Evolutionary conservation across 257 asterid genomes (phyloP).

Genomic region (Fraxinus anomala): DNA sequence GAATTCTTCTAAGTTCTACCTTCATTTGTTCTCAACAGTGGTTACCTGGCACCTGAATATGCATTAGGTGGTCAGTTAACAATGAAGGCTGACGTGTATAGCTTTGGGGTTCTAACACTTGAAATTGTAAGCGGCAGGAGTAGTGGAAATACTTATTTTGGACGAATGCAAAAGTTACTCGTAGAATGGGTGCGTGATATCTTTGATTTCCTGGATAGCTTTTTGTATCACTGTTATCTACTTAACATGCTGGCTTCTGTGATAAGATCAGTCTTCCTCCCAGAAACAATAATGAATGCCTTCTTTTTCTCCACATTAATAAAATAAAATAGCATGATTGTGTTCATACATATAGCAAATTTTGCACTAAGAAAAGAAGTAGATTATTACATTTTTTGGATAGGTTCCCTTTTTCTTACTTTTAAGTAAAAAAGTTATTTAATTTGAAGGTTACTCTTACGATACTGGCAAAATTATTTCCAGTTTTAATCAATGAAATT

Average conservation of each 20-base stretch:
- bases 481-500: not conserved
- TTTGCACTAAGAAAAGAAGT: not conserved
- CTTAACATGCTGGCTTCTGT: not conserved
- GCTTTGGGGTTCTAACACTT: conserved; percentile 82
- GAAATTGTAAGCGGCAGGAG: conserved; percentile 80
- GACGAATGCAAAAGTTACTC: conserved; percentile 59
- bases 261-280: not conserved
- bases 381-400: not conserved
- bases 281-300: not conserved
- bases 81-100: conserved; percentile 82
- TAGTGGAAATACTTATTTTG: conserved; percentile 56
- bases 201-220: conserved; percentile 23
- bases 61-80: conserved; percentile 91
- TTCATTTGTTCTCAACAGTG: conserved; percentile 57
- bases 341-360: not conserved
- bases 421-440: not conserved
- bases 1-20: conserved; percentile 20
- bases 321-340: not conserved
- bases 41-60: conserved; percentile 97
- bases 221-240: not conserved
- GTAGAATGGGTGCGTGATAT: conserved; percentile 74
- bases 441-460: not conserved
- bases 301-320: not conserved
- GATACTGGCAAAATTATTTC: not conserved
- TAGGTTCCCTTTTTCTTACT: not conserved